These are phyloP conservation scores for Solanum dulcamara DNA, from an alignment of 257 asterid species.

Conservation along the genomic window DNA sequence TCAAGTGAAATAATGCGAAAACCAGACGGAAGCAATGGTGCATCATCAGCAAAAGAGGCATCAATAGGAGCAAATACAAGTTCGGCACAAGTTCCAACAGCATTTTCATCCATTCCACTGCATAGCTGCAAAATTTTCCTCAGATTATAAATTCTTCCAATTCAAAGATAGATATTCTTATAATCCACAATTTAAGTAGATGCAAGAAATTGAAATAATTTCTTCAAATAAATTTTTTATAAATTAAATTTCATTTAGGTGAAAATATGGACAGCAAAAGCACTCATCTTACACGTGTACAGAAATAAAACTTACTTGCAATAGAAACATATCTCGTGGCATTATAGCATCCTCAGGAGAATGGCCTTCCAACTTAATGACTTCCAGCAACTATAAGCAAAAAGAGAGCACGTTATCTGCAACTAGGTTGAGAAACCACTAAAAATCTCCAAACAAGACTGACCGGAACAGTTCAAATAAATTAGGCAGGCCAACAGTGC, in stretches of 20 bases:
- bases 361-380: slow-evolving; percentile 73
- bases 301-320: slow-evolving; percentile 45
- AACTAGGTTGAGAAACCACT: not conserved
- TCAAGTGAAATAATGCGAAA: slow-evolving; percentile 84
- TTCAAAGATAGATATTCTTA: not conserved
- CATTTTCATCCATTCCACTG: slow-evolving; percentile 81
- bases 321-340: slow-evolving; percentile 64
- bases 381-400: slow-evolving; percentile 65
- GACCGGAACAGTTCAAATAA: not conserved
- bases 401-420: not conserved
- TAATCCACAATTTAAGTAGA: not conserved
- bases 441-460: not conserved
- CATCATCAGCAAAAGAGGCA: slow-evolving; percentile 83
- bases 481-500: not conserved
- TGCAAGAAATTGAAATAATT: not conserved
- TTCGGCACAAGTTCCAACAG: slow-evolving; percentile 73
- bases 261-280: not conserved
- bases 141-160: not conserved
- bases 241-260: not conserved
- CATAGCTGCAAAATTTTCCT: slow-evolving; percentile 35
- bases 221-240: not conserved
- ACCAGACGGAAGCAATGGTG: slow-evolving; percentile 84
- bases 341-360: slow-evolving; percentile 58
- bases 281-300: not conserved
- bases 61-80: slow-evolving; percentile 90